Percentiles rank a stretch among this genome's conserved stretches.
Conservation (phyloP, 345 rosid species). For the Mallotus nudiflorus region DNA sequence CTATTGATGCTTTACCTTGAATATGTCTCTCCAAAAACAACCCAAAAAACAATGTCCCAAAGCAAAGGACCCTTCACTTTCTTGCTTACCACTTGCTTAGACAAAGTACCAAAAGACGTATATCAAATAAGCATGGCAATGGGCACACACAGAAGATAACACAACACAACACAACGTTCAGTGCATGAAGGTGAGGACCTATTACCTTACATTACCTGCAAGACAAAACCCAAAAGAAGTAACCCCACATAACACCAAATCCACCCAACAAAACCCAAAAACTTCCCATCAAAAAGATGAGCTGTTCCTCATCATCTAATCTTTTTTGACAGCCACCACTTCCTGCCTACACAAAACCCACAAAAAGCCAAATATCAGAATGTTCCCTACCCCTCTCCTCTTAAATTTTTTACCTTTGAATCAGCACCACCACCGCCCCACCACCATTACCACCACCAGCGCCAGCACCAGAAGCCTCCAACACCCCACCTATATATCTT, state of each 20-base stretch:
- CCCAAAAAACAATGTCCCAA: conserved; percentile 4
- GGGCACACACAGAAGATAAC: conserved; percentile 1
- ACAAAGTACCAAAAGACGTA: conserved; percentile 22
- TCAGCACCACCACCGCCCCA: conserved; percentile 45
- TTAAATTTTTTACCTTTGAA: conserved; percentile 35
- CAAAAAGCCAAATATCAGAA: conserved; percentile 47
- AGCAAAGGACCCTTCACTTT: conserved; percentile 17
- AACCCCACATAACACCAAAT: conserved; percentile 40
- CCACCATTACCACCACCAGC: conserved; percentile 13
- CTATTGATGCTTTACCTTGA: conserved; percentile 22
- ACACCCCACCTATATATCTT: conserved; percentile 1
- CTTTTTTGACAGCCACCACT: conserved; percentile 39
- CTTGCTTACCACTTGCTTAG: conserved; percentile 1
- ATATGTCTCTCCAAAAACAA: conserved; percentile 9
- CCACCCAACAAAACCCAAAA: conserved; percentile 32
- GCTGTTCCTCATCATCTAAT: conserved; percentile 45
- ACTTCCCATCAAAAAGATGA: conserved; percentile 41
- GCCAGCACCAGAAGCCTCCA: no score
- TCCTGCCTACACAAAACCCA: conserved; percentile 17
- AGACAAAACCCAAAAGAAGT: conserved; percentile 28
- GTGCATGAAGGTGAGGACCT: conserved; percentile 13
- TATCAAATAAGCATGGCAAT: conserved; percentile 30
- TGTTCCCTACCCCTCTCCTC: conserved; percentile 34
- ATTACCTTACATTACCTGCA: conserved; percentile 13
- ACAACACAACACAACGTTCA: conserved; percentile 16